Conservation (phyloP, 1,139 yeast species). For the Torulaspora globosa region DNA sequence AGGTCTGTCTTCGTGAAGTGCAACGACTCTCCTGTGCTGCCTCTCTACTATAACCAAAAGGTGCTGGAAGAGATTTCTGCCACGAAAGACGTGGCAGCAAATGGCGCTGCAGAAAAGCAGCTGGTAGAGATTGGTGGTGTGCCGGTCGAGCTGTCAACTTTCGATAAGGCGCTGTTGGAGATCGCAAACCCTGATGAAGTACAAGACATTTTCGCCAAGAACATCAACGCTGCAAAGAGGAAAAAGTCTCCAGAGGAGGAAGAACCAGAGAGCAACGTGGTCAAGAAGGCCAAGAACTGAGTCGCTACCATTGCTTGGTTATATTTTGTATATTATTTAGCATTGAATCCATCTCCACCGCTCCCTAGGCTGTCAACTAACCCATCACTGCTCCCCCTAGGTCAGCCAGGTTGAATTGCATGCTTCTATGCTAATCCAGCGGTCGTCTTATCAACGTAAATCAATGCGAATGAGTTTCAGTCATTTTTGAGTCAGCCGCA, state of each 20-base stretch:
- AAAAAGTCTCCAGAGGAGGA: conserved; percentile 21
- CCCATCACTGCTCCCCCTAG: no score
- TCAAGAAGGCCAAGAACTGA: conserved; percentile 29
- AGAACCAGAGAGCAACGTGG: conserved; percentile 19
- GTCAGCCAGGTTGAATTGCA: not conserved
- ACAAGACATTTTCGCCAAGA: conserved; percentile 39
- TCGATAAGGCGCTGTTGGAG: conserved; percentile 76
- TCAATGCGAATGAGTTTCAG: not conserved
- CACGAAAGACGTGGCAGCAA: conserved; percentile 33
- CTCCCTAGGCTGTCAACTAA: no score
- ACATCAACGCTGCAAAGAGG: conserved; percentile 38
- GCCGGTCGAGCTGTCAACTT: conserved; percentile 49
- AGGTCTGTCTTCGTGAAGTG: conserved; percentile 70
- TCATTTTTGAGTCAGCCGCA: conserved; percentile 9
- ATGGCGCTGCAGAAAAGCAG: conserved; percentile 36
- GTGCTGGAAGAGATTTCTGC: conserved; percentile 48
- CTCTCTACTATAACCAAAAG: conserved; percentile 66
- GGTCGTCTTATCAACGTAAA: not conserved
- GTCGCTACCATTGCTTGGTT: not conserved
- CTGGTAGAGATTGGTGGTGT: conserved; percentile 41
- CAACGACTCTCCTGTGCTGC: conserved; percentile 72
- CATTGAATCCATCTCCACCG: conserved; percentile 6
- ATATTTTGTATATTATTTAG: conserved; percentile 7
- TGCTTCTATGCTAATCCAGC: not conserved
- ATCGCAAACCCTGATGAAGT: conserved; percentile 65